Evolutionary conservation across 805 yeast species (phyloP).

Genomic region (Sporopachydermia lactativora): DNA sequence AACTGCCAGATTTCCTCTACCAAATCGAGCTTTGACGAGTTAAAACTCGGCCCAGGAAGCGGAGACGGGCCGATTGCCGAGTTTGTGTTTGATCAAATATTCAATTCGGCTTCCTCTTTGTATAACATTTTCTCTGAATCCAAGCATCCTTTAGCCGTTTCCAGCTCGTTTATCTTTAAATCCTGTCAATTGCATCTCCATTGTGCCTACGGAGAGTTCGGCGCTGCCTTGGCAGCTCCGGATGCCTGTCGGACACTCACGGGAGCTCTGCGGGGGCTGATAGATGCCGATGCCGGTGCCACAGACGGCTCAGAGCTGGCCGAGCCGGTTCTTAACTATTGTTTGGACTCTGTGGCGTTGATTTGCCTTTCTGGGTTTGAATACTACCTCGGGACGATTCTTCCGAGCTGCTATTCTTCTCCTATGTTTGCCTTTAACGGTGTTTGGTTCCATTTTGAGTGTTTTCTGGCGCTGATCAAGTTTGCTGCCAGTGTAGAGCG

Average conservation of each 20-base stretch:
- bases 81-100: not conserved
- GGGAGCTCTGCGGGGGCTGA: not conserved
- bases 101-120: not conserved
- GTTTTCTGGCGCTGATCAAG: not conserved
- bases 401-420: not conserved
- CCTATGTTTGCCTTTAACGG: not conserved
- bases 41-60: not conserved
- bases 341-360: not conserved
- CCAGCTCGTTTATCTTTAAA: not conserved
- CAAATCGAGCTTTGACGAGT: not conserved
- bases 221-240: not conserved
- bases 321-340: not conserved
- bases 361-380: conserved; percentile 1
- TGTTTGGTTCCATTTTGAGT: conserved; percentile 1
- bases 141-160: conserved; percentile 1
- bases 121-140: not conserved
- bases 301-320: not conserved
- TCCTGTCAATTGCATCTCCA: conserved; percentile 1
- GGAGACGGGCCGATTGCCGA: not conserved
- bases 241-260: not conserved
- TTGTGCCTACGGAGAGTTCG: not conserved
- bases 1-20: conserved; percentile 1
- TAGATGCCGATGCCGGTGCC: not conserved
- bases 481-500: not conserved
- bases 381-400: not conserved